phyloP scores from a whole-genome alignment of 306 rosid species.

The Inga oerstediana region DNA sequence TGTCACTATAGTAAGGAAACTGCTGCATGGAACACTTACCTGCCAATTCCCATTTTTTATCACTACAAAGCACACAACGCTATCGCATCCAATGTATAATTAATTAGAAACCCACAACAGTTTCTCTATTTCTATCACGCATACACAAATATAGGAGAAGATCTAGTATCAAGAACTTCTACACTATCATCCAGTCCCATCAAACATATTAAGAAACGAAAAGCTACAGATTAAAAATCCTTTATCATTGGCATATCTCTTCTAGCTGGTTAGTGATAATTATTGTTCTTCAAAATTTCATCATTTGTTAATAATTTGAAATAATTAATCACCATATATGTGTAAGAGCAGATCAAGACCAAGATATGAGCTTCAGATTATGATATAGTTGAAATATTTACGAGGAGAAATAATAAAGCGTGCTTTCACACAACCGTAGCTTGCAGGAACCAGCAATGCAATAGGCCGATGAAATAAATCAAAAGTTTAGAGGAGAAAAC shows the following conservation, averaged over 20 bases:
- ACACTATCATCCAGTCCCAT: neutral
- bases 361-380: neutral
- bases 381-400: neutral
- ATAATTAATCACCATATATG: neutral
- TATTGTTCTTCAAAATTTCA: neutral
- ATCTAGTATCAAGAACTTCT: neutral
- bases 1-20: slow-evolving; percentile 66
- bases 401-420: neutral
- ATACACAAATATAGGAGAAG: neutral
- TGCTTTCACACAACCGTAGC: neutral
- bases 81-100: slow-evolving; percentile 17
- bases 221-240: neutral
- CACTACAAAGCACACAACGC: neutral
- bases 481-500: neutral
- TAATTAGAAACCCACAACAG: neutral
- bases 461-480: neutral
- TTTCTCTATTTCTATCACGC: slow-evolving; percentile 2
- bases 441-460: neutral
- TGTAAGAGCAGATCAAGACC: neutral
- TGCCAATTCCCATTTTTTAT: slow-evolving; percentile 44
- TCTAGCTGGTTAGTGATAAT: neutral
- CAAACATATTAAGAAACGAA: slow-evolving; percentile 16
- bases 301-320: slow-evolving; percentile 1
- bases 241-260: neutral
- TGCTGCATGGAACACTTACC: slow-evolving; percentile 98